Conservation (phyloP, 768 basidiomycete species). For the Boletus patriciae region DNA sequence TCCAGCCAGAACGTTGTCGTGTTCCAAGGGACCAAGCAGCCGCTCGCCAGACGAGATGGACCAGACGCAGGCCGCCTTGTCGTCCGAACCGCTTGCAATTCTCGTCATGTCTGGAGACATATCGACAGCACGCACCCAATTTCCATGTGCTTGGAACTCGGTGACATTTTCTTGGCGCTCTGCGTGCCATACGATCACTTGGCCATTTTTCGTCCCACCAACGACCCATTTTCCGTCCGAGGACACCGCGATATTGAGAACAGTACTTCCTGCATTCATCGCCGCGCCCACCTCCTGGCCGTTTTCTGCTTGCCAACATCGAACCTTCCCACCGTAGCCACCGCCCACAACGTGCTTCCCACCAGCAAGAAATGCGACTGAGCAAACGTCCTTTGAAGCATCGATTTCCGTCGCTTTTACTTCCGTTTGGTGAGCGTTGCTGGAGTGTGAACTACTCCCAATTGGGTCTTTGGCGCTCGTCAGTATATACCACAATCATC, state of each 20-base stretch:
- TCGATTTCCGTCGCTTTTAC: neutral
- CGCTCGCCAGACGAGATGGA: slow-evolving; percentile 8
- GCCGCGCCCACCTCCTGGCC: slow-evolving; percentile 2
- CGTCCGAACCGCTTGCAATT: slow-evolving; percentile 14
- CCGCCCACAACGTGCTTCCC: slow-evolving; percentile 9
- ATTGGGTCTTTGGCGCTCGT: neutral
- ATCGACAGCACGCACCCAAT: slow-evolving; percentile 19
- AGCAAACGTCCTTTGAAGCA: slow-evolving; percentile 10
- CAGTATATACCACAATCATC: neutral
- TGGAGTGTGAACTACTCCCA: neutral
- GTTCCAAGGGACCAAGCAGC: slow-evolving; percentile 10
- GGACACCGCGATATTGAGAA: slow-evolving; percentile 7
- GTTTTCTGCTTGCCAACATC: slow-evolving; percentile 1
- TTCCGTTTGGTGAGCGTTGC: neutral
- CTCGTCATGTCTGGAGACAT: slow-evolving; percentile 11
- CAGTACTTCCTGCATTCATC: slow-evolving; percentile 6
- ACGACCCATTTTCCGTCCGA: slow-evolving; percentile 12
- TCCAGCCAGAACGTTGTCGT: slow-evolving; percentile 1
- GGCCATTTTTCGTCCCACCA: slow-evolving; percentile 1
- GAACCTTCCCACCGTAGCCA: slow-evolving; percentile 10
- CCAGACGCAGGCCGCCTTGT: slow-evolving; percentile 11
- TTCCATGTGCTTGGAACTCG: slow-evolving; percentile 7
- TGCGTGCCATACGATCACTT: slow-evolving; percentile 11
- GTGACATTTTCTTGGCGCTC: slow-evolving; percentile 2
- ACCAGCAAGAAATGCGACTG: slow-evolving; percentile 4